A percentile compares a stretch with the other conserved stretches of the same genome.
phyloP scores from a whole-genome alignment of 2,329 filamentous ascomycete genomes.

The Neurospora sp. region DNA sequence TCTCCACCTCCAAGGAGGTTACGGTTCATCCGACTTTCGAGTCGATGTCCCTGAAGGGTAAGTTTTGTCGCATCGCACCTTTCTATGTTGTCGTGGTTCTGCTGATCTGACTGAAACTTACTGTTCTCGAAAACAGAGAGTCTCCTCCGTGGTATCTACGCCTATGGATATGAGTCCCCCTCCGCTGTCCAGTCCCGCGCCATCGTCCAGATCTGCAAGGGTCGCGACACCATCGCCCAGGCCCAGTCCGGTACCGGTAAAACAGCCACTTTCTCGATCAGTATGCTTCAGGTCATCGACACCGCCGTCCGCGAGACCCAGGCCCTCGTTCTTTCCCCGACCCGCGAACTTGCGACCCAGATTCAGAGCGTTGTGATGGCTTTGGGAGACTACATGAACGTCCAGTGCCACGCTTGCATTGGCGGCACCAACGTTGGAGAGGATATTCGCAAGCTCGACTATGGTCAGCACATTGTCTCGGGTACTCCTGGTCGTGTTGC shows the following conservation, averaged over 20 bases:
- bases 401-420: slow-evolving; percentile 98
- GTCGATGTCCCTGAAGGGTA: slow-evolving; percentile 88
- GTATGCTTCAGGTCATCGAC: slow-evolving; percentile 97
- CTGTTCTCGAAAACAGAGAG: slow-evolving; percentile 49
- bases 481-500: slow-evolving; percentile 97
- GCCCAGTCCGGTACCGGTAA: slow-evolving; percentile 99
- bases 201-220: slow-evolving; percentile 98
- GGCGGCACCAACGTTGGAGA: slow-evolving; percentile 97
- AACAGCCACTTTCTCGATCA: slow-evolving; percentile 99
- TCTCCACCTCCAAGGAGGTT: slow-evolving; percentile 95
- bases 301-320: slow-evolving; percentile 90
- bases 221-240: slow-evolving; percentile 95
- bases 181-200: slow-evolving; percentile 96
- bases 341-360: slow-evolving; percentile 96
- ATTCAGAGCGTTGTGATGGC: slow-evolving; percentile 99
- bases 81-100: neutral
- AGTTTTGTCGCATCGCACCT: slow-evolving; percentile 8
- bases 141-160: slow-evolving; percentile 91
- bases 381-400: slow-evolving; percentile 98
- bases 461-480: slow-evolving; percentile 93
- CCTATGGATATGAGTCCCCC: slow-evolving; percentile 96
- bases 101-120: slow-evolving; percentile 4
- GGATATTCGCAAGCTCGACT: slow-evolving; percentile 95
- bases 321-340: slow-evolving; percentile 94
- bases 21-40: slow-evolving; percentile 90